Evolutionary conservation across 805 yeast species (phyloP).

Genomic region (Kazachstania kunashirensis): DNA sequence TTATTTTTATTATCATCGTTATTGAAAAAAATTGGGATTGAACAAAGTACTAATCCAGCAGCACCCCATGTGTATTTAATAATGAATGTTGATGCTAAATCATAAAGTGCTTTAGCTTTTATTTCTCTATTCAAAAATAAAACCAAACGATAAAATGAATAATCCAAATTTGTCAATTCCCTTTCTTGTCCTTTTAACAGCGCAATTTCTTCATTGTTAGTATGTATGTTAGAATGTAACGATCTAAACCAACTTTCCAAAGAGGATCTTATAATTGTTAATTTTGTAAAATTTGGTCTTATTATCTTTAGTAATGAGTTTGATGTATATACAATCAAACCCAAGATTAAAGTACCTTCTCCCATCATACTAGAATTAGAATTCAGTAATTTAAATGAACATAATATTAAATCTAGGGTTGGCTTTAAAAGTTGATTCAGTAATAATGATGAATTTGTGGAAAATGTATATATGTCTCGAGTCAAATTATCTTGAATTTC

Average conservation of each 20-base stretch:
- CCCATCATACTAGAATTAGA: constrained; percentile 39
- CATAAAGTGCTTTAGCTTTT: constrained; percentile 68
- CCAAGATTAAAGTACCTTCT: constrained; percentile 70
- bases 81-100: constrained; percentile 76
- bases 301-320: constrained; percentile 62
- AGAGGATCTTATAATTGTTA: constrained; percentile 64
- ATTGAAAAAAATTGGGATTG: constrained; percentile 72
- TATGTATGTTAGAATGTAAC: constrained; percentile 70
- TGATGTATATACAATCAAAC: constrained; percentile 71
- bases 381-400: constrained; percentile 66
- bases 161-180: constrained; percentile 69
- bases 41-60: constrained; percentile 77
- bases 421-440: constrained; percentile 84
- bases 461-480: constrained; percentile 65
- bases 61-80: constrained; percentile 96
- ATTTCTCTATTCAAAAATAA: constrained; percentile 67
- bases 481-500: constrained; percentile 39
- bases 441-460: constrained; percentile 59
- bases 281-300: constrained; percentile 83
- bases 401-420: constrained; percentile 62
- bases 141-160: constrained; percentile 71
- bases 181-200: constrained; percentile 70
- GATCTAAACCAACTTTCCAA: constrained; percentile 79
- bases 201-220: constrained; percentile 80
- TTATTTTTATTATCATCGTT: constrained; percentile 23